A percentile compares a stretch with the other conserved stretches of the same genome.
phyloP scores from a whole-genome alignment of 306 rosid species.

The Spatholobus suberectus region DNA sequence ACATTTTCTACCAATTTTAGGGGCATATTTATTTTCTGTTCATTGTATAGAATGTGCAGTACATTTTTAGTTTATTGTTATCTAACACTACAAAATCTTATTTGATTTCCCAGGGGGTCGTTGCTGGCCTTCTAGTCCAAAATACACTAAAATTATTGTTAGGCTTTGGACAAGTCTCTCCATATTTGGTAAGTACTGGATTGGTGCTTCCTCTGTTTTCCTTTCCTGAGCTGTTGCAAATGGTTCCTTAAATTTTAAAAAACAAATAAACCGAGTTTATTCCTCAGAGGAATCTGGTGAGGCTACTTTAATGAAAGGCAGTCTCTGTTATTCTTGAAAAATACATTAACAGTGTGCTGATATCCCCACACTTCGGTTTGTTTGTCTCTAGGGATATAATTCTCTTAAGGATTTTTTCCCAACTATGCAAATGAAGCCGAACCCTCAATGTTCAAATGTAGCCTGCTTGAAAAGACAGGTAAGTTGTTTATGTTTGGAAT shows the following conservation, averaged over 20 bases:
- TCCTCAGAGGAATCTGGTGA: constrained; percentile 14
- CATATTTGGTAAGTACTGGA: constrained; percentile 72
- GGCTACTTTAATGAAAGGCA: constrained; percentile 18
- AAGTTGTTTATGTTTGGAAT: constrained; percentile 20
- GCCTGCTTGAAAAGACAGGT: constrained; percentile 91
- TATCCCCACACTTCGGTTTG: constrained; percentile 24
- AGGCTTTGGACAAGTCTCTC: constrained; percentile 86
- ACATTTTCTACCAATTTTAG: constrained; percentile 8
- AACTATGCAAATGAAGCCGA: constrained; percentile 98
- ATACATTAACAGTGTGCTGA: constrained; percentile 2
- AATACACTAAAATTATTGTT: constrained; percentile 90
- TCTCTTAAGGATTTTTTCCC: constrained; percentile 97
- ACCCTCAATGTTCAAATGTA: constrained; percentile 92
- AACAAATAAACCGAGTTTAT: not conserved
- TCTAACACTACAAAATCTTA: constrained; percentile 26
- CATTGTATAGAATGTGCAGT: not conserved
- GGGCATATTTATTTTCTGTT: constrained; percentile 28
- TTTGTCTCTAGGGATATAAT: constrained; percentile 83
- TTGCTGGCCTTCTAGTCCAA: constrained; percentile 96
- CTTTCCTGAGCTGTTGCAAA: constrained; percentile 6
- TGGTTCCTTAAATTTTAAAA: not conserved
- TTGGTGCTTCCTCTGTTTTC: constrained; percentile 29
- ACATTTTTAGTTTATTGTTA: not conserved
- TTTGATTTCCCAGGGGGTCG: constrained; percentile 76
- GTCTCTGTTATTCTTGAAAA: constrained; percentile 2